phyloP scores from a whole-genome alignment of 225 moss, liverwort and hornwort species.

The Neckera pumila region DNA sequence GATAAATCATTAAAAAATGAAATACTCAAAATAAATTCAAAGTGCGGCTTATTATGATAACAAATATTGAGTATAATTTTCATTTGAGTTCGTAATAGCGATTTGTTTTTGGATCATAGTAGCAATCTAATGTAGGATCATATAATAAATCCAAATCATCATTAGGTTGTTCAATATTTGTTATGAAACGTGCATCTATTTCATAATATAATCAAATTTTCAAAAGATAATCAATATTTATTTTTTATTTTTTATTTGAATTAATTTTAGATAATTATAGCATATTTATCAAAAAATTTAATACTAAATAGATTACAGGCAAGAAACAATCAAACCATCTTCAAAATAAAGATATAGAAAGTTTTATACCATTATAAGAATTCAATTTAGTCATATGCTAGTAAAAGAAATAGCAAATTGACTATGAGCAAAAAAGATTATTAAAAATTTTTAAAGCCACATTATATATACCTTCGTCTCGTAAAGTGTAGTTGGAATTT shows the following conservation, averaged over 20 bases:
- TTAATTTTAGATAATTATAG: too few relatives aligned
- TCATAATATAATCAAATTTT: background rate
- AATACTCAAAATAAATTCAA: background rate
- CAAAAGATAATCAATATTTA: background rate
- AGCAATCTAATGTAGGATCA: conserved; percentile 81
- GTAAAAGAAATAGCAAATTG: too few relatives aligned
- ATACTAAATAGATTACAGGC: too few relatives aligned
- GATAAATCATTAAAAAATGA: too few relatives aligned
- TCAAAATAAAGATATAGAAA: background rate
- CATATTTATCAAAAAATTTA: background rate
- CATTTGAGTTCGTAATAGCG: conserved; percentile 82
- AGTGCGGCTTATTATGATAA: background rate
- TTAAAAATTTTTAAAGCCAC: too few relatives aligned
- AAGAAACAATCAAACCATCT: background rate
- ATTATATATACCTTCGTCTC: conserved; percentile 1
- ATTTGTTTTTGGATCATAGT: conserved; percentile 92
- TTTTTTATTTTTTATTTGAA: too few relatives aligned
- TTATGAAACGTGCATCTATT: background rate
- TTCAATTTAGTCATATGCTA: too few relatives aligned
- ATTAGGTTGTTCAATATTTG: conserved; percentile 12
- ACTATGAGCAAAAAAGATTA: background rate
- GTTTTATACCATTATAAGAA: background rate
- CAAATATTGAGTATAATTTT: background rate
- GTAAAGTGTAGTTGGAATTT: background rate
- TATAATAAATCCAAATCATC: conserved; percentile 71